These are phyloP conservation scores for Solanum chiquidenum DNA, from an alignment of 257 asterid genomes.

Conservation along the genomic window DNA sequence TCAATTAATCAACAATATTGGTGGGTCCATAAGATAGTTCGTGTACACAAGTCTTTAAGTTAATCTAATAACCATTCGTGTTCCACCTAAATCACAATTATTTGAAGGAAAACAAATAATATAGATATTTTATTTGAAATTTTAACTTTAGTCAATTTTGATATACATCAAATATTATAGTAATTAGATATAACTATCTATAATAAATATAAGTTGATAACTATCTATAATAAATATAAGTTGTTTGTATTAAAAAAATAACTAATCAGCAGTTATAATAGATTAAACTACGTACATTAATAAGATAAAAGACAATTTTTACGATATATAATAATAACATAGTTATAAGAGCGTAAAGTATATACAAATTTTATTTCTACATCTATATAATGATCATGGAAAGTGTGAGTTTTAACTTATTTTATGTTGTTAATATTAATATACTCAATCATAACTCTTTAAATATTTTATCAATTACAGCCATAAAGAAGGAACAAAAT, in stretches of 20 bases:
- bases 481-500: neutral
- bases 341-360: rapidly evolving
- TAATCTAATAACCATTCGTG: neutral
- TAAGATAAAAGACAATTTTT: neutral
- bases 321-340: neutral
- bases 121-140: neutral
- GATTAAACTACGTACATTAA: neutral
- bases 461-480: neutral
- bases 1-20: neutral
- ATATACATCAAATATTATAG: neutral
- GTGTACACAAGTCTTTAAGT: neutral
- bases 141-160: neutral
- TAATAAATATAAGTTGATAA: neutral
- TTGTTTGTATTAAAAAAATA: neutral
- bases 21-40: neutral
- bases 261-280: neutral
- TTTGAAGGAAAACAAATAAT: neutral
- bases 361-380: neutral
- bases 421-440: neutral
- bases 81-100: neutral
- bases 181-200: neutral
- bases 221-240: neutral
- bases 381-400: neutral
- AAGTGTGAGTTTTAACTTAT: neutral
- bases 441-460: neutral